Percentiles rank a stretch among this genome's conserved stretches.
Conservation (phyloP, 768 basidiomycete genomes). For the Udeniomyces megalosporus region DNA sequence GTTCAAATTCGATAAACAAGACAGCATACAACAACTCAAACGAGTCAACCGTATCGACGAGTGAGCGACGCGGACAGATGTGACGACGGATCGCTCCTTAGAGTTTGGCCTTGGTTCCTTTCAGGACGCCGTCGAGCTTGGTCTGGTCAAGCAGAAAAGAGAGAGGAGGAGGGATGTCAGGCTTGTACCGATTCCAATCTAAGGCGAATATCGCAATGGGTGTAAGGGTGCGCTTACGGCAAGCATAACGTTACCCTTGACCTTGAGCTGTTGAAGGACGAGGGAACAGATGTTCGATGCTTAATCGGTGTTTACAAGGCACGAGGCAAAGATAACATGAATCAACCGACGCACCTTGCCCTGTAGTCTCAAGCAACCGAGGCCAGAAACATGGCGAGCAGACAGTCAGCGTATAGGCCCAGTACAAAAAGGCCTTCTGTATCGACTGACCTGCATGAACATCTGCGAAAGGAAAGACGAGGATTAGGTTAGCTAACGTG, state of each 20-base stretch:
- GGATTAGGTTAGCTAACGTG: neutral
- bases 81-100: neutral
- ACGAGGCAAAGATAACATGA: neutral
- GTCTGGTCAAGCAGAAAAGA: neutral
- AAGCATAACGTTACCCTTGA: conserved; percentile 18
- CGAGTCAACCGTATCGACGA: too few species aligned
- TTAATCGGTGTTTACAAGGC: neutral
- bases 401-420: neutral
- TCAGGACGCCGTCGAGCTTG: conserved; percentile 17
- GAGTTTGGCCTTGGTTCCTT: conserved; percentile 11
- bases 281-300: too few species aligned
- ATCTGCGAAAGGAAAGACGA: neutral
- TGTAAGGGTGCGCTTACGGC: neutral
- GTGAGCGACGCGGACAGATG: too few species aligned
- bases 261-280: conserved; percentile 4
- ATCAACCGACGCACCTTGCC: neutral
- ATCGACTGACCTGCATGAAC: conserved; percentile 4
- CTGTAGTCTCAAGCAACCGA: neutral
- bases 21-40: too few species aligned
- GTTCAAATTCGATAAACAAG: too few species aligned
- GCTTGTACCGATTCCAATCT: too few species aligned
- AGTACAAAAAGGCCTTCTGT: neutral
- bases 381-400: neutral
- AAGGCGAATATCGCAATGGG: too few species aligned
- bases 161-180: neutral